These are phyloP conservation scores for Anisogramma anomala DNA, from an alignment of 2,329 filamentous ascomycete species.

Conservation along the genomic window DNA sequence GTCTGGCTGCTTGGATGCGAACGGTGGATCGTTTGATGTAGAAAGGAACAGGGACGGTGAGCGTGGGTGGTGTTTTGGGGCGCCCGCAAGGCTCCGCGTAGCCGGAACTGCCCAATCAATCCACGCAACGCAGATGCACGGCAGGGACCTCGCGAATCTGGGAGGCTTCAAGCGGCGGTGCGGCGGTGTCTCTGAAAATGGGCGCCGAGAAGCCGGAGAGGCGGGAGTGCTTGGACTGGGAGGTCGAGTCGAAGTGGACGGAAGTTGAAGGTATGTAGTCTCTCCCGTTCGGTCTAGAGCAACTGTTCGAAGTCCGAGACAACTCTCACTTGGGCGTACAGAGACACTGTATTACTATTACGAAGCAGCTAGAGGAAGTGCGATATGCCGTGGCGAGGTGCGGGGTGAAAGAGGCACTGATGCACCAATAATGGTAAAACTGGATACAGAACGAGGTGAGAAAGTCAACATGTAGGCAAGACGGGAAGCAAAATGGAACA, in stretches of 20 bases:
- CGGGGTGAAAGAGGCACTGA: background rate
- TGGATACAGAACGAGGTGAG: background rate
- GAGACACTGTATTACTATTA: constrained; percentile 14
- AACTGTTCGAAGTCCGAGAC: constrained; percentile 1
- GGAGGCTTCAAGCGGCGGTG: constrained; percentile 7
- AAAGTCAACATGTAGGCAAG: background rate
- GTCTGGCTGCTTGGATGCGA: background rate
- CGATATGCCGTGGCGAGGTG: background rate
- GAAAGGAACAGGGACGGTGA: background rate
- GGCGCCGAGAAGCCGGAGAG: background rate
- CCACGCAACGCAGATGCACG: background rate
- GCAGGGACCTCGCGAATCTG: background rate
- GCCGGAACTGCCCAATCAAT: too few species aligned
- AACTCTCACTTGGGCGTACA: constrained; percentile 7
- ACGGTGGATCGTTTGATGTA: constrained; percentile 1
- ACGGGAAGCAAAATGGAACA: background rate
- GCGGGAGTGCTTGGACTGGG: too few species aligned
- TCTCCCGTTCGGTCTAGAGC: too few species aligned
- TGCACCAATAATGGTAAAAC: too few species aligned
- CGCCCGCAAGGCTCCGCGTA: background rate
- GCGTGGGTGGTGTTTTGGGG: constrained; percentile 1
- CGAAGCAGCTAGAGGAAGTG: constrained; percentile 2
- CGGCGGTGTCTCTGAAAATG: too few species aligned
- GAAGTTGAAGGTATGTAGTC: too few species aligned
- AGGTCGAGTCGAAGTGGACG: too few species aligned